Evolutionary conservation across 148 eudicot genomes (phyloP).

Genomic region (Mesembryanthemum crystallinum): DNA sequence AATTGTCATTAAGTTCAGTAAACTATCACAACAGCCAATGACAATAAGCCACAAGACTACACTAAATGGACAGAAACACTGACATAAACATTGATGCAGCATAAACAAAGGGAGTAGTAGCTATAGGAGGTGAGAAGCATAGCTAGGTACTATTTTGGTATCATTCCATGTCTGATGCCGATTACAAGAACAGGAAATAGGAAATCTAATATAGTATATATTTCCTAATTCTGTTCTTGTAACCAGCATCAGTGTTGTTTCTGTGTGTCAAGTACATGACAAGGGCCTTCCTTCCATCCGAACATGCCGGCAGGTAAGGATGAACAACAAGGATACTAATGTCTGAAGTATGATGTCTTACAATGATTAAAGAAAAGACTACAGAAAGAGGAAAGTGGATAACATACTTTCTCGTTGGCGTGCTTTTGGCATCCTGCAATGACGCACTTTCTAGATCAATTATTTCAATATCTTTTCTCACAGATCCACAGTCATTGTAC

Average conservation of each 20-base stretch:
- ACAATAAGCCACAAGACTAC: not conserved
- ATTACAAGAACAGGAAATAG: too few relatives aligned
- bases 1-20: slow-evolving; percentile 11
- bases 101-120: not conserved
- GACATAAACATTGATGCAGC: not conserved
- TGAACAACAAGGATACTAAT: not conserved
- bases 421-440: slow-evolving; percentile 45
- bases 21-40: not conserved
- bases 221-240: too few relatives aligned
- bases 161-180: not conserved
- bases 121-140: not conserved
- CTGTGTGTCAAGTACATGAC: not conserved
- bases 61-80: not conserved
- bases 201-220: too few relatives aligned
- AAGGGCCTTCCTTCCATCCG: not conserved
- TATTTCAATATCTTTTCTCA: slow-evolving; percentile 67
- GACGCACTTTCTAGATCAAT: slow-evolving; percentile 84
- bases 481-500: slow-evolving; percentile 44
- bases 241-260: not conserved
- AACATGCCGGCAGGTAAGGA: not conserved
- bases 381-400: slow-evolving; percentile 1
- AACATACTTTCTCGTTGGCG: slow-evolving; percentile 55
- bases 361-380: not conserved
- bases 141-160: not conserved
- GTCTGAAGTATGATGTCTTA: not conserved